phyloP scores from a whole-genome alignment of 331 rosid genomes.

The Acacia concinna region DNA sequence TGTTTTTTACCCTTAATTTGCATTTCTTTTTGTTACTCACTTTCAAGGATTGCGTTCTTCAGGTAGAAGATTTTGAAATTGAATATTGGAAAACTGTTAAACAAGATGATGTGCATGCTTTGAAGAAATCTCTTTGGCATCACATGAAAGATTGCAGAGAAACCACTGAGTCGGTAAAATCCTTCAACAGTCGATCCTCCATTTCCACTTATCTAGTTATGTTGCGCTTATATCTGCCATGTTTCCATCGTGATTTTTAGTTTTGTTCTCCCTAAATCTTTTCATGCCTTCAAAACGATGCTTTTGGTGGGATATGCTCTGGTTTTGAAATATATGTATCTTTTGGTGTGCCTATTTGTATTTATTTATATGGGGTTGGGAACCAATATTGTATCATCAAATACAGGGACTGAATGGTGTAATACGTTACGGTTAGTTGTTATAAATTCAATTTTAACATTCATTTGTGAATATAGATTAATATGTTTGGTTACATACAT shows the following conservation, averaged over 20 bases:
- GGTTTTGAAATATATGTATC: neutral
- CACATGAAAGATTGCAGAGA: constrained; percentile 52
- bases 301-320: neutral
- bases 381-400: neutral
- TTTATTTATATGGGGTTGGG: neutral
- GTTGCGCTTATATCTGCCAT: neutral
- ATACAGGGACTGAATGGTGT: neutral
- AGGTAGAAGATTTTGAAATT: constrained; percentile 78
- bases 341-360: neutral
- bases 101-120: constrained; percentile 72
- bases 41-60: neutral
- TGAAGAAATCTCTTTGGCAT: constrained; percentile 71
- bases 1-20: neutral
- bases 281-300: neutral
- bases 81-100: constrained; percentile 68
- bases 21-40: neutral
- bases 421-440: neutral
- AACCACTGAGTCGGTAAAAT: constrained; percentile 5
- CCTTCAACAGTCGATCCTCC: constrained; percentile 37
- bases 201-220: neutral
- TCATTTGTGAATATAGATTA: neutral
- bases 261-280: neutral
- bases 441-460: neutral
- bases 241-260: neutral
- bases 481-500: neutral